Conservation (phyloP, 2,329 filamentous ascomycete genomes). For the Cordyceps javanica region DNA sequence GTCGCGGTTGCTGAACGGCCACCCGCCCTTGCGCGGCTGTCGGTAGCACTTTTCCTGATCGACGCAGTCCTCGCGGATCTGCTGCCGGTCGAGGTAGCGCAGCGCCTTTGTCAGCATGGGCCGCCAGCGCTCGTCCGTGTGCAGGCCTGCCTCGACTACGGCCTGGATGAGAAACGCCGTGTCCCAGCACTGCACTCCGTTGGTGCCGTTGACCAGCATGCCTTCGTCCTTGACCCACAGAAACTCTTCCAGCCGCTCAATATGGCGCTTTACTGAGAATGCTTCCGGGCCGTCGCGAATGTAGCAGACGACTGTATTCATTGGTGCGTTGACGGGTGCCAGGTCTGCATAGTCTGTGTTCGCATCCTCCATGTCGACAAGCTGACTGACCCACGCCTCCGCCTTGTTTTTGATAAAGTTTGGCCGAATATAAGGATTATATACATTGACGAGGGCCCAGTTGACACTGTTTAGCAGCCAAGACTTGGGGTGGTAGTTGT, state of each 20-base stretch:
- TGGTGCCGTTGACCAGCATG: conserved; percentile 92
- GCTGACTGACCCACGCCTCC: conserved; percentile 73
- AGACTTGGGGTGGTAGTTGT: conserved; percentile 92
- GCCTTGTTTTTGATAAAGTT: conserved; percentile 61
- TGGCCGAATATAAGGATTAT: conserved; percentile 69
- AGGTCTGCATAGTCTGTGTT: conserved; percentile 86
- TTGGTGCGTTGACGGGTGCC: conserved; percentile 81
- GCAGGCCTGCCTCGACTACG: conserved; percentile 70
- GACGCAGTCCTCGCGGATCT: conserved; percentile 76
- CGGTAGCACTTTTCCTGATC: conserved; percentile 80
- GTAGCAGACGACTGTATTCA: conserved; percentile 86
- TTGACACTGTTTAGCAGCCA: conserved; percentile 76
- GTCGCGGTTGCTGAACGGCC: conserved; percentile 88
- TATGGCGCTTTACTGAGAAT: conserved; percentile 65
- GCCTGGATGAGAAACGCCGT: conserved; percentile 86
- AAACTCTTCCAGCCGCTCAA: conserved; percentile 77
- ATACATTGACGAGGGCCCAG: conserved; percentile 72
- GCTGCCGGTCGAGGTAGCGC: conserved; percentile 81
- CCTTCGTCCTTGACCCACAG: conserved; percentile 90
- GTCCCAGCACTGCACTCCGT: conserved; percentile 98
- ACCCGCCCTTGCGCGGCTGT: conserved; percentile 85
- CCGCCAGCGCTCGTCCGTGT: conserved; percentile 68
- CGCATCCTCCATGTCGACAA: conserved; percentile 85
- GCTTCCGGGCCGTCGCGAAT: conserved; percentile 75
- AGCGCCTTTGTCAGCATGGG: conserved; percentile 80